Evolutionary conservation across 228 moss, liverwort and hornwort genomes (phyloP), one percentile per base, ranked within the genome.

Genomic region (Sphagnum fallax): DNA sequence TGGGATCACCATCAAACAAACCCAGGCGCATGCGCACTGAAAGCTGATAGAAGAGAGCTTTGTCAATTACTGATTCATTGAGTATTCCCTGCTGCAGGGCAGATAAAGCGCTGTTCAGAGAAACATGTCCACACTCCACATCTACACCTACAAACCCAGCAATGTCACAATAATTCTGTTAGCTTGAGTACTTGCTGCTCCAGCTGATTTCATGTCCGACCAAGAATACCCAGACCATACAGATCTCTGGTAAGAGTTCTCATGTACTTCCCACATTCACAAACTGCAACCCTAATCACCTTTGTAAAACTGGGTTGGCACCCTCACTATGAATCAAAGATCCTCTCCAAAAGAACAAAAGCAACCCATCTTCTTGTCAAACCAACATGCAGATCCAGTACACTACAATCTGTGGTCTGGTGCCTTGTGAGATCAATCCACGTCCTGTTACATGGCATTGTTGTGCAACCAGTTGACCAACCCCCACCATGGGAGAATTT

Each of bases 1-100:
- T 61, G 51, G 82, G 81, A 61, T 82, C 66, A 0, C 88, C 91
- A 6, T 91, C 91, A 60, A 88, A 91, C 72, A 91, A 73, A 15
- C 91, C 91, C 6, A 91, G 71, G 59, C 88, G 82, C 82, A 91
- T 86, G 55, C 82, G 86, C 68, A 91, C 88, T 13, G 71, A 61
- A n/a, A 16, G 65, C 64, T 84, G 65, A 61, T 86, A 70, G 16
- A 60, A 64, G 15, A 91, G 72, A 47, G 86, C 78, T 63, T 67
- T 79, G 50, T 88, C 75, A 0, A 91, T 72, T 5, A 81, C 64
- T 14, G 78, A 16, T 51, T 53, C 67, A 16, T 76, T 52, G 58
- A 91, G 13, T 71, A 71, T 86, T 4, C 84, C 78, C 73, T 77
- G 71, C 50, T 52, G 68, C 4, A 83, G 63, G 47, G 91, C 91